Percentiles rank a stretch among this genome's conserved stretches.
Conservation (phyloP, 179 eudicot genomes). For the Sideroxylon spinosum region DNA sequence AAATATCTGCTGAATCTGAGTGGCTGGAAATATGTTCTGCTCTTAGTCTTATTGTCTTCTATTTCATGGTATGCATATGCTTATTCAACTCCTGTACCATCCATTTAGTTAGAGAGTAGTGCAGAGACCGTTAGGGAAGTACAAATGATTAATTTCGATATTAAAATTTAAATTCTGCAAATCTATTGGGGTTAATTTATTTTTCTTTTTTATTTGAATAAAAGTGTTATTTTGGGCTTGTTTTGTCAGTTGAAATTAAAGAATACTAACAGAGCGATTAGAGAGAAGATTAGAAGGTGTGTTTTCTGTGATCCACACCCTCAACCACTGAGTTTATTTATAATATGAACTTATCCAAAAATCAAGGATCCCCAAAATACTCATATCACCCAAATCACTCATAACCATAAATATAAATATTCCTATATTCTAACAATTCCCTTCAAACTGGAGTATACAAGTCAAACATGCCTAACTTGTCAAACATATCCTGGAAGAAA, state of each 20-base stretch:
- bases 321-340: too few species aligned
- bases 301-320: too few species aligned
- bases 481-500: too few species aligned
- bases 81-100: constrained; percentile 4
- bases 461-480: too few species aligned
- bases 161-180: background rate
- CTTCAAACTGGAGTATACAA: too few species aligned
- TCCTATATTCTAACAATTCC: too few species aligned
- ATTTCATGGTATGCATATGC: constrained; percentile 48
- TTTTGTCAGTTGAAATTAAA: background rate
- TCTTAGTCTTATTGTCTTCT: constrained; percentile 55
- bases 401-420: too few species aligned
- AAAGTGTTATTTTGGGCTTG: background rate
- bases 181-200: constrained; percentile 1
- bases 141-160: background rate
- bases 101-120: background rate
- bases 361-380: too few species aligned
- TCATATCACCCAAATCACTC: too few species aligned
- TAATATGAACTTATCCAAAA: too few species aligned
- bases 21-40: constrained; percentile 64
- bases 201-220: background rate
- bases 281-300: too few species aligned
- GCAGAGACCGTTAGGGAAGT: background rate
- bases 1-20: constrained; percentile 52
- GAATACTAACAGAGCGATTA: too few species aligned